phyloP scores from a whole-genome alignment of 1,139 yeast genomes.

The Magnusiomyces ingens region DNA sequence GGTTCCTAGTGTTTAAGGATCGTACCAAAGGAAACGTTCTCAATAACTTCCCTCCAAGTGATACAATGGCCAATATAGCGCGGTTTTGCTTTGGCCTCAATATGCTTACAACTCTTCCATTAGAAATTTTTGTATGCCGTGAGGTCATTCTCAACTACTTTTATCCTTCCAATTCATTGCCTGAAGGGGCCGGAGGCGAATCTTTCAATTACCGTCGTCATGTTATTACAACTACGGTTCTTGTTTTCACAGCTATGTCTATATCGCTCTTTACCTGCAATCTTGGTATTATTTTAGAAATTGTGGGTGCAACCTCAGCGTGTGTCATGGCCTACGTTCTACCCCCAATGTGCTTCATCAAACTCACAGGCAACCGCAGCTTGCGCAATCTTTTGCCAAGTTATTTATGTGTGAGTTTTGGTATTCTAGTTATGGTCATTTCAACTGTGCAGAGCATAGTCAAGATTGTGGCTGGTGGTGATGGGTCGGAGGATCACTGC shows the following conservation, averaged over 20 bases:
- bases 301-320: conserved; percentile 91
- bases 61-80: conserved; percentile 66
- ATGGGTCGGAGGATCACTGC: conserved; percentile 21
- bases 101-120: conserved; percentile 89
- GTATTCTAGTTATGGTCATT: conserved; percentile 66
- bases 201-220: conserved; percentile 37
- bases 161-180: conserved; percentile 24
- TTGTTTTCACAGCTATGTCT: conserved; percentile 65
- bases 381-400: conserved; percentile 48
- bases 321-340: conserved; percentile 86
- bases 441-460: conserved; percentile 69
- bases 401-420: conserved; percentile 60
- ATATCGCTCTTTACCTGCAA: conserved; percentile 79
- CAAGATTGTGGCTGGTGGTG: conserved; percentile 41
- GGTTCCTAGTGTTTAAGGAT: conserved; percentile 67
- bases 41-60: conserved; percentile 76
- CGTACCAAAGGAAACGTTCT: conserved; percentile 79
- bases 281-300: conserved; percentile 78
- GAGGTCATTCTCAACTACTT: conserved; percentile 72
- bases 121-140: conserved; percentile 83
- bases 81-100: conserved; percentile 88
- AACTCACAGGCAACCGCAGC: conserved; percentile 47
- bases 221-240: conserved; percentile 54
- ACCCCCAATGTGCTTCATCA: conserved; percentile 78
- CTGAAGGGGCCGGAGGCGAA: conserved; percentile 11